Base-by-base conservation (phyloP, 805 yeast species). In the Candida corydali region DNA sequence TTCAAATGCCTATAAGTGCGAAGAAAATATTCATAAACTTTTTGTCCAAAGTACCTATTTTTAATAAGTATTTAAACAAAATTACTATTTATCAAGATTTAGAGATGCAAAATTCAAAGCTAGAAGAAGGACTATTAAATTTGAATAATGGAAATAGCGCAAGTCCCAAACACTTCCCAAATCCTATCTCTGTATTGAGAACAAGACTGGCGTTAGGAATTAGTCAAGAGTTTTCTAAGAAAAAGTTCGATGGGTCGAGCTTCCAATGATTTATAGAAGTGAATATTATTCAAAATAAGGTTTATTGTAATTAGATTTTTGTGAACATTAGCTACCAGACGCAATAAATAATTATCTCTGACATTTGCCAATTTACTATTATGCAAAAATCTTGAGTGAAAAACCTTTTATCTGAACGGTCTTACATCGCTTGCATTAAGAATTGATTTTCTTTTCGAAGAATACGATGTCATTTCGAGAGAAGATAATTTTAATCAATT, bases 151-250 rank as follows among this genome's bases (percentile, higher is more conserved):
- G 18, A 29, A 31, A 15, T 31, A 6, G 22, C 4, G 19, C 11
- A 10, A 23, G 23, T 31, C n/a, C 34, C 8, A 10, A 20, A 12
- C 17, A 26, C 3, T 26, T 6, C 15, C 9, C 17, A 14, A 31
- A 15, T 22, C 12, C 27, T 20, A 23, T 50, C 42, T 51, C 61
- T 1, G 59, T 58, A 10, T 49, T 66, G 17, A 47, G 73, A 19
- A 65, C 73, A 2, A 41, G 73, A 34, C 63, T 66, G 27, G 52
- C 59, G 4, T 52, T 63, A 15, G 28, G 30, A 3, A 11, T 26
- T 14, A 33, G 25, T 26, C 19, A 25, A 3, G 25, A 33, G 17
- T 17, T 10, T 24, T 11, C 16, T 7, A 25, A 25, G 16, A 18
- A 26, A 25, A 25, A 25, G 9, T 20, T 20, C 23, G 9, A 20